phyloP scores from a whole-genome alignment of 495 filamentous ascomycete genomes.

The Letharia lupina region DNA sequence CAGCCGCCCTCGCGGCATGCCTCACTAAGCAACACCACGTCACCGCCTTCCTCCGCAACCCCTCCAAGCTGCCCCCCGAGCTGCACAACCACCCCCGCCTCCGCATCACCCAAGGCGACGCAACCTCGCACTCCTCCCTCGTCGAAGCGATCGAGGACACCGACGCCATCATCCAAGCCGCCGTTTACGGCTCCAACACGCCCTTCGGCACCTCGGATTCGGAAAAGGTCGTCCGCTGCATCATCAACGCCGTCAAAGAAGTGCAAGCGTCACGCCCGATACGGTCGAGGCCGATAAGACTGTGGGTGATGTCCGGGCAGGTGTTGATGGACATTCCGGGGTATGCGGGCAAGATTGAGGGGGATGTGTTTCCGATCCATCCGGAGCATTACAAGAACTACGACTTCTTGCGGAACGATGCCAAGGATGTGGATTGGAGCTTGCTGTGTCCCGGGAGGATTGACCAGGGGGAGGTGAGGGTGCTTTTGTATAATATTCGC shows the following conservation, averaged over 20 bases:
- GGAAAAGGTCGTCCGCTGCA: constrained; percentile 19
- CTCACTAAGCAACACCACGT: constrained; percentile 20
- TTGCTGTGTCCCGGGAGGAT: constrained; percentile 18
- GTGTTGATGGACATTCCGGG: constrained; percentile 21
- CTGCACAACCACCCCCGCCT: constrained; percentile 17
- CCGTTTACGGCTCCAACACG: constrained; percentile 13
- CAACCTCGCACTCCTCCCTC: constrained; percentile 12
- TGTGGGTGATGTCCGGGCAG: constrained; percentile 22
- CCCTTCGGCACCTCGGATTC: constrained; percentile 11
- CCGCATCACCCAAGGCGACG: constrained; percentile 19
- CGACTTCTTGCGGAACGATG: constrained; percentile 19
- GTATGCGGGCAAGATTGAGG: constrained; percentile 13
- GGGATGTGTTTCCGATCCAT: constrained; percentile 23
- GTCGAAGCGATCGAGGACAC: constrained; percentile 18
- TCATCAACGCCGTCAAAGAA: constrained; percentile 20
- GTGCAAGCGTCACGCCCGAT: constrained; percentile 14
- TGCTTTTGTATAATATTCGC: constrained; percentile 17
- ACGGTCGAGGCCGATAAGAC: constrained; percentile 6
- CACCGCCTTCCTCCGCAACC: constrained; percentile 22
- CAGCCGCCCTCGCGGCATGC: constrained; percentile 21
- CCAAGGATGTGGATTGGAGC: constrained; percentile 19
- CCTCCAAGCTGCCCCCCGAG: constrained; percentile 12
- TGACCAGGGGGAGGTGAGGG: constrained; percentile 21
- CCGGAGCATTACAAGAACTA: constrained; percentile 22
- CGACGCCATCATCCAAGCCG: constrained; percentile 21